These are phyloP conservation scores for Fraxinus nigra DNA, from an alignment of 305 asterid genomes.

Conservation along the genomic window DNA sequence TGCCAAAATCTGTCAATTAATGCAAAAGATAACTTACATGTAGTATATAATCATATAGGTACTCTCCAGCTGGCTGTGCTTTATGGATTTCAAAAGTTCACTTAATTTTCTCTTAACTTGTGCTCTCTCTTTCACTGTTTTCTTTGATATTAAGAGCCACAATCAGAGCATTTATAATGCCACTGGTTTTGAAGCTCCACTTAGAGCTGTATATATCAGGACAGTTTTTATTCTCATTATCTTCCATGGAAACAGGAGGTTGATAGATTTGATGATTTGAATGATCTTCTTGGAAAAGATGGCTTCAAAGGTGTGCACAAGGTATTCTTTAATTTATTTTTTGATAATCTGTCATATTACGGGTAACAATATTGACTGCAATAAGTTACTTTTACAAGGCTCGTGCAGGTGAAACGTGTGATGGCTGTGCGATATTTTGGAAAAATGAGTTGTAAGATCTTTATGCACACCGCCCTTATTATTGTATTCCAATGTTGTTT, in stretches of 20 bases:
- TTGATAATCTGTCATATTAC: constrained; percentile 17
- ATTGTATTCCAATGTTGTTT: neutral
- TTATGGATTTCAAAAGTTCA: neutral
- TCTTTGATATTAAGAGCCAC: constrained; percentile 1
- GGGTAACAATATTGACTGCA: constrained; percentile 22
- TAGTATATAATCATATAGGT: neutral
- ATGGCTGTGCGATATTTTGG: constrained; percentile 92
- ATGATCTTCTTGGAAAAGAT: constrained; percentile 48
- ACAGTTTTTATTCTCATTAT: constrained; percentile 19
- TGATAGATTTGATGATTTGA: constrained; percentile 65
- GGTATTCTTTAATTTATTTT: constrained; percentile 36
- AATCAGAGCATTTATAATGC: neutral
- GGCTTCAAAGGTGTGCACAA: constrained; percentile 74
- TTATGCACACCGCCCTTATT: constrained; percentile 10
- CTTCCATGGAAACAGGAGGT: constrained; percentile 61
- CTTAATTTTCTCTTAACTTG: neutral
- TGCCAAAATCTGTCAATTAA: neutral
- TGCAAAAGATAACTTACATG: neutral
- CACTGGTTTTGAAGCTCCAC: constrained; percentile 10
- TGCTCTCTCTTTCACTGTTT: constrained; percentile 4
- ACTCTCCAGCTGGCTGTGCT: neutral
- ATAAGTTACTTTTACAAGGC: constrained; percentile 41
- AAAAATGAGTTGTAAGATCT: constrained; percentile 55
- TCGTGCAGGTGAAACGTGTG: constrained; percentile 72
- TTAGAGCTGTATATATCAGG: constrained; percentile 10